Base-by-base conservation (phyloP, 2,329 filamentous ascomycete genomes). In the Diaporthe citri region DNA sequence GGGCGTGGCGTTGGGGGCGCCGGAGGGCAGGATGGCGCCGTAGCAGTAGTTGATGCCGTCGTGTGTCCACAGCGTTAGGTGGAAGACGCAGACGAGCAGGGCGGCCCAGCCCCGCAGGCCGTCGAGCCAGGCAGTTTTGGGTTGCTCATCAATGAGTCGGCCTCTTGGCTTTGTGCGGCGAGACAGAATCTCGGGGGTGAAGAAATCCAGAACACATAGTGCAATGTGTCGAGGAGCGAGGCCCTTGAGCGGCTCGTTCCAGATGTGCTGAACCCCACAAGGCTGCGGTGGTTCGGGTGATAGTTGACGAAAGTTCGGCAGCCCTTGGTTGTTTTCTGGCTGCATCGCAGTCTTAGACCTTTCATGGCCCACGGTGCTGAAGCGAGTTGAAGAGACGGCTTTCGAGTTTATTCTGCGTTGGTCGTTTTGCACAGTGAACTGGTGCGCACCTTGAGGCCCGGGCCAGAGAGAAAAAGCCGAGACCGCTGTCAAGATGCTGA, bases 51-150 rank as follows among this genome's bases (percentile, higher is more conserved):
- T 57, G 46, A 74, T 74, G 56, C 60, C 73, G 43, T 39, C 51
- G 56, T 74, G 73, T 10, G 36, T 62, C 55, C 70, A 74, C 20
- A 71, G 43, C 12, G 41, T 70, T 34, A 74, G 43, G 57, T 74
- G 73, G 31, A 71, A 57, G 55, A 74, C 20, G 56, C 66, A 71
- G 43, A 74, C 73, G 39, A 71, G 52, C 22, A 74, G 41, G 6
- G 73, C 73, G 22, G 73, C 73, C 73, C 66, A 74, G 36, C 73
- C 73, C n/a, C 73, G 66, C 28, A 74, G 73, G n/a, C 73, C 73
- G 66, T 74, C 73, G 25, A 74, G 73, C 62, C 56, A 74, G 55
- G 56, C 73, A 5, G 73, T 74, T 13, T 62, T 48, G 43, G 31
- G 17, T 22, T 43, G 31, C 6, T 71, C 66, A 31, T 71, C 51